Base-by-base conservation (phyloP, 2,329 filamentous ascomycete species). In the Nemania sp. region DNA sequence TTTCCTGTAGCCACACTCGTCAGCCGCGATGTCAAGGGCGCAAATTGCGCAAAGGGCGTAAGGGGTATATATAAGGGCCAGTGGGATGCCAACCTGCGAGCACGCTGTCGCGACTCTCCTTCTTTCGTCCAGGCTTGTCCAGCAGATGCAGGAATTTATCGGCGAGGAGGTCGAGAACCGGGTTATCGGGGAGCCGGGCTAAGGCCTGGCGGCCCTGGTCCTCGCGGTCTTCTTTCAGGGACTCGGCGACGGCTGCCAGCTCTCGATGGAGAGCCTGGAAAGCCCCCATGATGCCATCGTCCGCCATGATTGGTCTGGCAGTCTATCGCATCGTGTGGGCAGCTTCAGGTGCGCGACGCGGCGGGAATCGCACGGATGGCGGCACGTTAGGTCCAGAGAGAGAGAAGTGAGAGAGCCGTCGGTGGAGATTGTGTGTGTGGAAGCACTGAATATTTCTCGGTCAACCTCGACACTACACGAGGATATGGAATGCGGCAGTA, bases 211-310 rank as follows among this genome's bases (percentile, higher is more conserved):
- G 64, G 61, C 90, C 84, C 57, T 93, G 86, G 33, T 90, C 75
- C 57, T 86, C 84, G 26, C 86, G 80, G 46, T 74, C 75, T 39
- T 79, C 76, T 48, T 75, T 74, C 47, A 87, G 83, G 52, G 84
- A 83, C 66, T 94, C 86, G 60, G 84, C 83, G 64, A 94, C 80
- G 52, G 88, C 86, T 63, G 88, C 78, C 58, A 99, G 84, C 75
- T 96, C 91, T 71, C 89, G 84, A 72, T 96, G 90, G 65, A 99
- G 84, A 72, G 84, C 86, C 76, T 92, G 86, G 66, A 97, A 84
- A 73, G 86, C 83, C 68, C 87, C 86, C 68, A 95, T 80, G 68
- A 82, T 84, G 70, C 86, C 86, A 69, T 84, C 77, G 68, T 88
- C 86, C 71, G 87, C 84, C 90, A 94, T 93, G 49, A 45, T 72